Evolutionary conservation across 169 alveolate genomes (phyloP).

Genomic region (Plasmodium gonderi): DNA sequence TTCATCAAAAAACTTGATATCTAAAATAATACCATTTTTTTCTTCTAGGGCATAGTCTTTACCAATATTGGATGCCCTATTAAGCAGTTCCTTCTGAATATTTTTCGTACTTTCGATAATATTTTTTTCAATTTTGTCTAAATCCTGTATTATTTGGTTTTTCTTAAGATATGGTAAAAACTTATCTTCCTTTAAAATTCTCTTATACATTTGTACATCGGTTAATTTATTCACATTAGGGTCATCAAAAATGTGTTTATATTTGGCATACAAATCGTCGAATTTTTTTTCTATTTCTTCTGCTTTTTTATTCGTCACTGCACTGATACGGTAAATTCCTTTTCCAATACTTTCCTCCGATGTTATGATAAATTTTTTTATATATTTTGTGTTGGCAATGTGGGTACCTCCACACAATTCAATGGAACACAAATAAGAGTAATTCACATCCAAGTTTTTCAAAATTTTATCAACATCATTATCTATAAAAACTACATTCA

Average conservation of each 20-base stretch:
- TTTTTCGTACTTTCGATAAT: conserved; percentile 63
- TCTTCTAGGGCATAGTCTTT: conserved; percentile 45
- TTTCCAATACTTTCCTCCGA: conserved; percentile 93
- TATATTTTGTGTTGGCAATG: conserved; percentile 83
- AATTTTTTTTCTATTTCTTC: conserved; percentile 78
- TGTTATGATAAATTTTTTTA: conserved; percentile 81
- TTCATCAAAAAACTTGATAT: conserved; percentile 56
- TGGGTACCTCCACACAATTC: conserved; percentile 96
- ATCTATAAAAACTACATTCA: conserved; percentile 92
- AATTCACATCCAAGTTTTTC: conserved; percentile 68
- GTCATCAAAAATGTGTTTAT: conserved; percentile 76
- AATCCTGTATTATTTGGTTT: conserved; percentile 19
- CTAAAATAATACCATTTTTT: conserved; percentile 29
- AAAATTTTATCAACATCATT: conserved; percentile 78
- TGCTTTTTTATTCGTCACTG: conserved; percentile 89
- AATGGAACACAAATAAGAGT: conserved; percentile 81
- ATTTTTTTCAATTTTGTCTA: conserved; percentile 66
- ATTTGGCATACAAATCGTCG: conserved; percentile 74
- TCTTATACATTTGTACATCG: conserved; percentile 52
- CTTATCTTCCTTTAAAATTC: conserved; percentile 72
- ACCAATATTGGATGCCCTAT: conserved; percentile 50
- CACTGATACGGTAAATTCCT: conserved; percentile 91
- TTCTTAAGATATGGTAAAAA: conserved; percentile 68
- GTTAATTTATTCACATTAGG: conserved; percentile 78
- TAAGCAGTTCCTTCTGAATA: conserved; percentile 60